A percentile compares a stretch with the other conserved stretches of the same genome.
Evolutionary conservation across 305 asterid genomes (phyloP).

Genomic region (Fraxinus baroniana): DNA sequence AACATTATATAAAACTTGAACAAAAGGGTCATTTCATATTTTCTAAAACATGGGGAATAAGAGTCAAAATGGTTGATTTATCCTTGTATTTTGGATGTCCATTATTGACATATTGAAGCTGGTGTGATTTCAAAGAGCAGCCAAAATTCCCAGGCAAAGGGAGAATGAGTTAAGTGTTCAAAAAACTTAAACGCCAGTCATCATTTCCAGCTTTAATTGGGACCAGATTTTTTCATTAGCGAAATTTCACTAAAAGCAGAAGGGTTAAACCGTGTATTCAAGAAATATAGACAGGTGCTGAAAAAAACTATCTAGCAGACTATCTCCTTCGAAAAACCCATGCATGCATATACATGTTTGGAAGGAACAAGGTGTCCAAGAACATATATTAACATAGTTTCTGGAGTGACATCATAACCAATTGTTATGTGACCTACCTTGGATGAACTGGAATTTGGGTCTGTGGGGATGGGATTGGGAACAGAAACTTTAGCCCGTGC

Average conservation of each 20-base stretch:
- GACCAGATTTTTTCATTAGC: not conserved
- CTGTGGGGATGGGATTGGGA: conserved; percentile 25
- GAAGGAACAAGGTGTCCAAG: not conserved
- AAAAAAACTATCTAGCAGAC: not conserved
- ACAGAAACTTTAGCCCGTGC: conserved; percentile 43
- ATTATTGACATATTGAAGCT: not conserved
- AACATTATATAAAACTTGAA: not conserved
- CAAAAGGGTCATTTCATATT: not conserved
- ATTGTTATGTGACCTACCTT: conserved; percentile 33
- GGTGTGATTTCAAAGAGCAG: not conserved
- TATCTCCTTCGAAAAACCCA: not conserved
- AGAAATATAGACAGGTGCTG: not conserved
- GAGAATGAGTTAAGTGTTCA: not conserved
- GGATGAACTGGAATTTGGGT: conserved; percentile 31
- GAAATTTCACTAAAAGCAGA: not conserved
- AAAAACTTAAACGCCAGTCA: not conserved
- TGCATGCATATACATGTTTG: not conserved
- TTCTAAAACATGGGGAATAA: not conserved
- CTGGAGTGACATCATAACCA: conserved; percentile 2
- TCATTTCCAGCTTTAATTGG: not conserved
- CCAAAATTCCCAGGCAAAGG: not conserved
- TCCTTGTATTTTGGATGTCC: not conserved
- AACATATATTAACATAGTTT: not conserved
- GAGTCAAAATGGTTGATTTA: not conserved
- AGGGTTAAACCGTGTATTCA: not conserved